A percentile compares a stretch with the other conserved stretches of the same genome.
These are phyloP conservation scores for Aspergillus sp. DNA, from an alignment of 2,329 filamentous ascomycete species.

Conservation along the genomic window DNA sequence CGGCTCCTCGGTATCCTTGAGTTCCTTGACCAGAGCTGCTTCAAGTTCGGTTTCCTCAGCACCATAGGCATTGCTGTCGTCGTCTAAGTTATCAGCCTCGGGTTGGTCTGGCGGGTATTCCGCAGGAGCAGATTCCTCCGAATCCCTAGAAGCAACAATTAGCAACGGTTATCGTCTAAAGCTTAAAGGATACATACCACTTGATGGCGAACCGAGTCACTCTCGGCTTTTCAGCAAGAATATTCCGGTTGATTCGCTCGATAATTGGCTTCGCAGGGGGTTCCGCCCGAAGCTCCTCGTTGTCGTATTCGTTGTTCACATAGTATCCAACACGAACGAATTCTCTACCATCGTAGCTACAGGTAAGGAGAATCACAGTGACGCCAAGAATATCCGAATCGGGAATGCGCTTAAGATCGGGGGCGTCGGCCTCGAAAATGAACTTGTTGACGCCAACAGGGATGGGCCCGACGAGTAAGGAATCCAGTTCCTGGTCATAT, in stretches of 20 bases:
- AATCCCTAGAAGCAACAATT: constrained; percentile 58
- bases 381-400: constrained; percentile 93
- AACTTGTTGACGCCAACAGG: constrained; percentile 98
- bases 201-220: constrained; percentile 98
- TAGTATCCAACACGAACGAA: constrained; percentile 99
- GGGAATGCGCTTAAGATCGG: constrained; percentile 82
- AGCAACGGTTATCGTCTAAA: not conserved
- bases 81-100: constrained; percentile 77
- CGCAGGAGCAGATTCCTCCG: constrained; percentile 89
- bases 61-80: constrained; percentile 79
- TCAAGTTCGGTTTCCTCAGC: constrained; percentile 77
- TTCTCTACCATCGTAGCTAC: constrained; percentile 90
- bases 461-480: constrained; percentile 92
- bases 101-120: constrained; percentile 97
- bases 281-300: constrained; percentile 77
- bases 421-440: constrained; percentile 89
- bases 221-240: constrained; percentile 92
- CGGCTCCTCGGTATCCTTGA: constrained; percentile 41
- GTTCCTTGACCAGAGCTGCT: constrained; percentile 50
- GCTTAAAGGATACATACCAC: constrained; percentile 53
- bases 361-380: constrained; percentile 91
- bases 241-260: constrained; percentile 84
- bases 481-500: constrained; percentile 97
- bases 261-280: constrained; percentile 87
- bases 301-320: constrained; percentile 98